A percentile compares a stretch with the other conserved stretches of the same genome.
Evolutionary conservation across 768 basidiomycete species (phyloP).

Genomic region (Lactarius trivialis): DNA sequence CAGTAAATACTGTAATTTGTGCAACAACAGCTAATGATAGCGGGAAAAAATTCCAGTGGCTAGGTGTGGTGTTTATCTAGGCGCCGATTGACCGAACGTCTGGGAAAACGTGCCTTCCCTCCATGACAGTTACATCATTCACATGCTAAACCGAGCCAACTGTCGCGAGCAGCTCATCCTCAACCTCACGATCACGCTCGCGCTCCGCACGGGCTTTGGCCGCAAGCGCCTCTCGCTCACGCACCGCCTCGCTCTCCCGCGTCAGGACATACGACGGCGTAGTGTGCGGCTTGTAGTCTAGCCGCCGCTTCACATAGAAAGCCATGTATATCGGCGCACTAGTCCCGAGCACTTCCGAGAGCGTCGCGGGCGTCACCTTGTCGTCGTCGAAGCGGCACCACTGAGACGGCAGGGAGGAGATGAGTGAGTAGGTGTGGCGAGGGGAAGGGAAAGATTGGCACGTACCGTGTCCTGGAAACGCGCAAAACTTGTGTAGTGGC

Average conservation of each 20-base stretch:
- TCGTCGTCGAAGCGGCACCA: conserved; percentile 97
- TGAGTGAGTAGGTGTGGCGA: not conserved
- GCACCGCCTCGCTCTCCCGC: conserved; percentile 19
- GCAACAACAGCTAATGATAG: no score
- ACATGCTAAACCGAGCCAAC: not conserved
- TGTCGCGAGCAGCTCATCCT: conserved; percentile 20
- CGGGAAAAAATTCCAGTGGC: not conserved
- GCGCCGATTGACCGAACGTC: no score
- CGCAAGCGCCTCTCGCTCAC: conserved; percentile 14
- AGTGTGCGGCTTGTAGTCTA: conserved; percentile 65
- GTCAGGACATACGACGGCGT: conserved; percentile 19
- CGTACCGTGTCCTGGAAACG: conserved; percentile 79
- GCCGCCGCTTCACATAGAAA: conserved; percentile 85
- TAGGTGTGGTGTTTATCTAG: not conserved
- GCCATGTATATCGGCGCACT: conserved; percentile 84
- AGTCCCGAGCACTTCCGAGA: conserved; percentile 52
- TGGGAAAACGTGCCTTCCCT: not conserved
- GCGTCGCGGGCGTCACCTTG: conserved; percentile 69
- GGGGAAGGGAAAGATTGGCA: conserved; percentile 9
- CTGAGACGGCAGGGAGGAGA: conserved; percentile 32
- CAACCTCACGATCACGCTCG: conserved; percentile 19
- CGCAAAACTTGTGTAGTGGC: conserved; percentile 88
- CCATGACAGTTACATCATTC: not conserved
- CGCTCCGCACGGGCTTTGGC: conserved; percentile 7
- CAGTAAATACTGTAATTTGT: no score